A percentile compares a stretch with the other conserved stretches of the same genome.
phyloP scores from a whole-genome alignment of 257 asterid genomes.

The Gynochthodes officinalis region DNA sequence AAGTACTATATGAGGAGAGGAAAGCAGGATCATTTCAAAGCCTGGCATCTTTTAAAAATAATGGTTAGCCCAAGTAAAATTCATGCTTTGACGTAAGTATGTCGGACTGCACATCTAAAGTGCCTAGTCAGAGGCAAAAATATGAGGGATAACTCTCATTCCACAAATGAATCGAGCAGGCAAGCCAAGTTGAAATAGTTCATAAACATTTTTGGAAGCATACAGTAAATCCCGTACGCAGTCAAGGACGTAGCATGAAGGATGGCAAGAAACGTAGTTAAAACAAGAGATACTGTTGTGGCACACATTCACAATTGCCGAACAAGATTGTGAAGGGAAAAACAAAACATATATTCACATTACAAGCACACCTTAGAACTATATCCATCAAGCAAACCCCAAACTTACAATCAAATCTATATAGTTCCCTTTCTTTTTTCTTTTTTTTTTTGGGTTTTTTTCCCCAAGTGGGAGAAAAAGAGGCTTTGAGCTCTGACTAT shows the following conservation, averaged over 20 bases:
- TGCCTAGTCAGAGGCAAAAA: too few species aligned
- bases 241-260: too few species aligned
- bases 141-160: too few species aligned
- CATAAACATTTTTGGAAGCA: too few species aligned
- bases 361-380: conserved; percentile 12
- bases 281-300: not conserved
- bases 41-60: too few species aligned
- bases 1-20: not conserved
- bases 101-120: too few species aligned
- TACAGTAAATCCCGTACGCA: too few species aligned
- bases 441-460: not conserved
- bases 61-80: too few species aligned
- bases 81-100: too few species aligned
- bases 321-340: not conserved
- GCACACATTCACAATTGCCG: conserved; percentile 3
- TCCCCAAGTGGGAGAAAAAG: not conserved
- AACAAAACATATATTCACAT: conserved; percentile 15
- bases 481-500: not conserved
- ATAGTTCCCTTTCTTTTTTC: too few species aligned
- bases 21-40: not conserved
- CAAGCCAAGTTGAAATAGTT: not conserved
- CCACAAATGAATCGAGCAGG: not conserved
- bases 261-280: too few species aligned
- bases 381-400: conserved; percentile 3
- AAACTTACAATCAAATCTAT: not conserved